Evolutionary conservation across 2,329 filamentous ascomycete species (phyloP), one percentile per base, ranked within the genome.

Genomic region (Magnaporthiopsis incrustans): DNA sequence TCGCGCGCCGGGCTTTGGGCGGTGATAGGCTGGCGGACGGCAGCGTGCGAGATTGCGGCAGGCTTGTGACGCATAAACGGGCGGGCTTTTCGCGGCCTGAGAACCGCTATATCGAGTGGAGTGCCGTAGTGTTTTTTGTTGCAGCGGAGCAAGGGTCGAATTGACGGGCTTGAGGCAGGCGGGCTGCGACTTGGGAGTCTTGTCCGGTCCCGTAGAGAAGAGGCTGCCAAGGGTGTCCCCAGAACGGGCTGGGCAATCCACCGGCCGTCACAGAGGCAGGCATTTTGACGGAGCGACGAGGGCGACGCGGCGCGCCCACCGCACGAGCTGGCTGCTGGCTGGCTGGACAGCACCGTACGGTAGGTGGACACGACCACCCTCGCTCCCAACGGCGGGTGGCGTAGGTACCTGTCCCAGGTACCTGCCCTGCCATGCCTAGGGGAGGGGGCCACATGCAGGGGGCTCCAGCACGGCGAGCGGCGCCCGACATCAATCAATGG

Each of bases 51-150:
- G 18, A 60, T 60, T 58, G 4, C 57, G 57, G 25, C 26, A 10
- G 15, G 57, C 58, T 60, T 60, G 32, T 14, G 58, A 60, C 58
- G 27, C 27, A 32, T 60, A 32, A 60, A 60, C 27, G 58, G 27
- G 58, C 58, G 58, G 27, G 32, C 35, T 60, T 32, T 60, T 32
- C 26, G 58, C 26, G 30, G 22, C 32, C 58, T 32, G n/a, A 53
- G 44, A 53, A 53, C 18, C 44, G 44, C 44, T 53, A 53, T 53
- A 53, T 53, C 44, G 44, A 53, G 44, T 53, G 44, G 44, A 53
- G 44, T 25, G 44, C 44, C 44, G 44, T 53, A 22, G 44, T 53
- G 44, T 53, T 53, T 44, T 44, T 53, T 53, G 44, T 53, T 53
- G 44, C 44, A 53, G 44, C n/a, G 22, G 18, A n/a, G 44, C 44